Base-by-base conservation (phyloP, 352 stramenopile genomes). In the Globisporangium sylvaticum region DNA sequence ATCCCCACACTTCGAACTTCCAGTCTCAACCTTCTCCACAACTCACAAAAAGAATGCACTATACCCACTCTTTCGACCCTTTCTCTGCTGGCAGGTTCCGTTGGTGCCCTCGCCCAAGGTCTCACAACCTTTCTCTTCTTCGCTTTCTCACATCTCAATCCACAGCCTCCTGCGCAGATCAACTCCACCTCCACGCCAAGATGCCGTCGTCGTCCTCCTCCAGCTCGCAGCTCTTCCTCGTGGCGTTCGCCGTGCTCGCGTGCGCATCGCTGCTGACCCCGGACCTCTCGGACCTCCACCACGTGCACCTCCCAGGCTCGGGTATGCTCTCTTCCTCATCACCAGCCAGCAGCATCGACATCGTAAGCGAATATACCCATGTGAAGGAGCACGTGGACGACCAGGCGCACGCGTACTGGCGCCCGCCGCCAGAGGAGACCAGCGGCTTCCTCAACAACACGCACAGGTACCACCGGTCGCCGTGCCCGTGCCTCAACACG, bases 401-500 rank as follows among this genome's bases (percentile, higher is more conserved):
- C 10, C 46, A 25, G 8, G 46, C n/a, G 20, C 67, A 83, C 66
- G 54, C 50, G 54, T 87, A 89, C 68, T 61, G 75, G 27, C 79
- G 79, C 18, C 81, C 81, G 1, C 65, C 48, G 8, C 69, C 67
- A 6, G 48, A 24, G 6, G 67, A 83, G 1, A 72, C 83, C 29
- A 84, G 77, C 0, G 79, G 79, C 5, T 72, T 87, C 29, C 80
- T 77, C 25, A 80, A 74, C 58, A 80, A 77, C 39, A 46, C 56
- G 14, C 70, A 73, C 31, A 22, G 52, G 39, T 77, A 79, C 58
- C 81, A 88, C 62, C 81, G 79, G 44, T 75, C 67, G 62, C 82
- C 84, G 31, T 92, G 84, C 57, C 82, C 82, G 29, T 72, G 67
- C 25, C 69, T 92, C 52, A 92, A 92, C 65, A 70, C 79, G 32